Percentiles rank a stretch among this genome's conserved stretches.
phyloP scores from a whole-genome alignment of 2,329 filamentous ascomycete genomes.

The Colletotrichum magnum region DNA sequence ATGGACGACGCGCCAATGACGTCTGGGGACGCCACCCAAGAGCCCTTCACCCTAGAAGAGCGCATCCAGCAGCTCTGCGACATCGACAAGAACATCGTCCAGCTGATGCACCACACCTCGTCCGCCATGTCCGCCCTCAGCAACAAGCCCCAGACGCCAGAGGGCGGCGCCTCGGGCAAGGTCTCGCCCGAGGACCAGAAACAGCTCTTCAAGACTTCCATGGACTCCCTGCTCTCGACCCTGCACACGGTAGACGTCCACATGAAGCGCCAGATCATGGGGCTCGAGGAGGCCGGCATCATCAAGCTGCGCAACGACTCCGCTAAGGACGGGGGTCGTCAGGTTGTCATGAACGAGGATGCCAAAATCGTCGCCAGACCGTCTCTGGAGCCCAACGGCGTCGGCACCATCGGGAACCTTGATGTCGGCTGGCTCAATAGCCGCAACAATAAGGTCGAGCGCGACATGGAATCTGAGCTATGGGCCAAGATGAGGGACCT shows the following conservation, averaged over 20 bases:
- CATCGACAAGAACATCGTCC: slow-evolving; percentile 75
- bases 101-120: slow-evolving; percentile 60
- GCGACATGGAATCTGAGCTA: slow-evolving; percentile 87
- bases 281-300: slow-evolving; percentile 85
- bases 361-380: slow-evolving; percentile 47
- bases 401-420: slow-evolving; percentile 71
- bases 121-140: slow-evolving; percentile 59
- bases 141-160: slow-evolving; percentile 64
- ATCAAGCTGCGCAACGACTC: slow-evolving; percentile 64
- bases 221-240: slow-evolving; percentile 77
- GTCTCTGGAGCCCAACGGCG: slow-evolving; percentile 67
- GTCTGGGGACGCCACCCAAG: slow-evolving; percentile 49
- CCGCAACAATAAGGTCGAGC: slow-evolving; percentile 83
- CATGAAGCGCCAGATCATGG: slow-evolving; percentile 82
- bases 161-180: slow-evolving; percentile 50
- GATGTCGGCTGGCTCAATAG: slow-evolving; percentile 94
- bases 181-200: slow-evolving; percentile 55
- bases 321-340: slow-evolving; percentile 35
- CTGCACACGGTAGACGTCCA: slow-evolving; percentile 82
- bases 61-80: slow-evolving; percentile 85
- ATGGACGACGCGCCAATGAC: slow-evolving; percentile 39
- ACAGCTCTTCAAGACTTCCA: slow-evolving; percentile 70
- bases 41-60: slow-evolving; percentile 80
- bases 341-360: slow-evolving; percentile 43
- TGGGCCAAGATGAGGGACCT: slow-evolving; percentile 66